Conservation (phyloP, 805 yeast species). For the Cyberlindnera meyerae region DNA sequence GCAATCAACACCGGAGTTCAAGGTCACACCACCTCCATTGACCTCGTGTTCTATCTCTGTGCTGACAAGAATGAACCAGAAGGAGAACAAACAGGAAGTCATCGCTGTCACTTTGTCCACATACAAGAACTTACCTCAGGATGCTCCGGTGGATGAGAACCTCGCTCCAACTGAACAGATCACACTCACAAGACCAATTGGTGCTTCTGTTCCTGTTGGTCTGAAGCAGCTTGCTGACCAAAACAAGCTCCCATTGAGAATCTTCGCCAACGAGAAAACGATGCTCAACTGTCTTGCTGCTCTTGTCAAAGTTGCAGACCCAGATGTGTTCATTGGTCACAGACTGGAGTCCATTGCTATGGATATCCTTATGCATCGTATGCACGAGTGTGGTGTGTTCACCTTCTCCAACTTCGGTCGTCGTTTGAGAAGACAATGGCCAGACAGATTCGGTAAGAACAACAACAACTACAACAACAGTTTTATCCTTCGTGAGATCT, state of each 20-base stretch:
- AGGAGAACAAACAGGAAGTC: conserved; percentile 76
- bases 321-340: conserved; percentile 90
- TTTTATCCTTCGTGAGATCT: conserved; percentile 59
- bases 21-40: conserved; percentile 55
- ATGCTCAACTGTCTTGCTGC: conserved; percentile 73
- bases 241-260: conserved; percentile 45
- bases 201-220: conserved; percentile 71
- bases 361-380: conserved; percentile 75
- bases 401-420: conserved; percentile 86
- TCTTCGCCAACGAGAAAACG: conserved; percentile 69
- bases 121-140: conserved; percentile 65
- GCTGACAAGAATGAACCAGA: conserved; percentile 74
- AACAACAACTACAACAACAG: conserved; percentile 44
- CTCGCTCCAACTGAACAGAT: conserved; percentile 54
- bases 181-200: conserved; percentile 79
- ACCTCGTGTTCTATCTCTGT: conserved; percentile 71
- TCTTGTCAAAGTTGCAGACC: conserved; percentile 66
- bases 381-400: conserved; percentile 66
- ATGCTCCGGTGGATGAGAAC: conserved; percentile 63
- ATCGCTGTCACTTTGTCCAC: conserved; percentile 77
- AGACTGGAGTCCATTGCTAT: conserved; percentile 72
- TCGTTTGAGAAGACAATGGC: conserved; percentile 71
- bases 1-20: conserved; percentile 32
- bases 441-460: conserved; percentile 59
- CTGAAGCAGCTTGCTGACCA: conserved; percentile 56